A percentile compares a stretch with the other conserved stretches of the same genome.
Conservation (phyloP, 2,329 filamentous ascomycete species). For the Colletotrichum lini region DNA sequence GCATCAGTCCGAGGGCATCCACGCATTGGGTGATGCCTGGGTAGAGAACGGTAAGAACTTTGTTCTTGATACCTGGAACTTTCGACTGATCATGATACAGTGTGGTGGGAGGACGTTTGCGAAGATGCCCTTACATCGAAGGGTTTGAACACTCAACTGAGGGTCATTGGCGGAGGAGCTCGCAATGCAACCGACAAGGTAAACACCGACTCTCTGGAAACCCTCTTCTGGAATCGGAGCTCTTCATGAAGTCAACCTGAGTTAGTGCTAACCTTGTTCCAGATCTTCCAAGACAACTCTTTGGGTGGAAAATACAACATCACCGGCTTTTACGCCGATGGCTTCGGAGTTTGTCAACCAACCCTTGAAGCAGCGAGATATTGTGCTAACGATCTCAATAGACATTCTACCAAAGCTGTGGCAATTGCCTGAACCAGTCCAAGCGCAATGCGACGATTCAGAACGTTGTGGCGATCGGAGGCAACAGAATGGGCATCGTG, state of each 20-base stretch:
- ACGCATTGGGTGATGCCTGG: slow-evolving; percentile 50
- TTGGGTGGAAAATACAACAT: slow-evolving; percentile 51
- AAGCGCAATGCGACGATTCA: slow-evolving; percentile 47
- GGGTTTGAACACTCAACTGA: slow-evolving; percentile 48
- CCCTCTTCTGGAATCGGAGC: too few relatives aligned
- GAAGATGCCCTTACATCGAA: slow-evolving; percentile 49
- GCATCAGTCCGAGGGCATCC: slow-evolving; percentile 53
- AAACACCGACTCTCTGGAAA: neutral
- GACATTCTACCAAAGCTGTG: slow-evolving; percentile 50
- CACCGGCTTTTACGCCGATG: slow-evolving; percentile 49
- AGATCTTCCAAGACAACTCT: slow-evolving; percentile 51
- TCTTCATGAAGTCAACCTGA: too few relatives aligned
- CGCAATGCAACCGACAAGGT: slow-evolving; percentile 50
- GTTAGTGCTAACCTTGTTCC: neutral
- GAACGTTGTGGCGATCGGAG: slow-evolving; percentile 47
- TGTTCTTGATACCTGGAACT: fast-evolving
- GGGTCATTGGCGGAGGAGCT: slow-evolving; percentile 49
- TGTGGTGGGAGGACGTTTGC: slow-evolving; percentile 51
- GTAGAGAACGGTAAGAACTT: slow-evolving; percentile 48
- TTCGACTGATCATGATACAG: slow-evolving; percentile 20
- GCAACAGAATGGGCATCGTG: slow-evolving; percentile 46
- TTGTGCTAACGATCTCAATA: neutral
- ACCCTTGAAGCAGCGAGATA: fast-evolving
- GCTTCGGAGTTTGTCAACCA: slow-evolving; percentile 42
- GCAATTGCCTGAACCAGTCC: slow-evolving; percentile 49